Evolutionary conservation across 2,329 filamentous ascomycete species (phyloP), one percentile per base, ranked within the genome.

Genomic region (Talaromyces sp.): DNA sequence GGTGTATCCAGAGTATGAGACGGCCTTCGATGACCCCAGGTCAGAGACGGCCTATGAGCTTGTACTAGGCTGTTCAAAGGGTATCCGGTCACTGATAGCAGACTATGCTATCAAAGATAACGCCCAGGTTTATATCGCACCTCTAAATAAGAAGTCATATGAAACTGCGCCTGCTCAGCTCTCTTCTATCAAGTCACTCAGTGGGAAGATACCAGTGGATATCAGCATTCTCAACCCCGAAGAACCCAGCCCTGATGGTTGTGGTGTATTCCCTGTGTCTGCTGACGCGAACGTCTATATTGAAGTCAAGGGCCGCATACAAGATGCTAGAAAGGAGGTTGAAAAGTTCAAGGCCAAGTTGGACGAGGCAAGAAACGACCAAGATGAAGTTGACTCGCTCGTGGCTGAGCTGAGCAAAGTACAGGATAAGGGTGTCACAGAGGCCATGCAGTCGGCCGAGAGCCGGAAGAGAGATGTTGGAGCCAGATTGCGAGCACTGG

Each of bases 201-300:
- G 51, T 31, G 51, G 51, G 14, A 54, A 54, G 28, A n/a, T 54
- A 54, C 18, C 51, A 16, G n/a, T 54, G 28, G 28, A 54, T 40
- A 57, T 61, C 53, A 51, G 23, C 12, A 61, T 61, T 14, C 36
- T 61, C 30, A 57, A 61, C 4, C 23, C 34, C 51, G 59, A 27
- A n/a, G 18, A 54, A 54, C 7, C 51, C 23, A 54, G 28, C 51
- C 91, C 91, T 0, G 81, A 85, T 0, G 91, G 90, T 62, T 93
- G 89, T 70, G 90, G 92, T 51, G 89, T 91, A 18, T 91, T 91
- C 78, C 86, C 89, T 47, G 88, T 96, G 56, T 90, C 88, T 28
- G 85, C 89, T 1, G 81, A 85, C 7, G 89, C 88, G 0, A 87
- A 89, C 28, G 91, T 95, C 53, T 96, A 89, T 79, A 78, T 96